phyloP scores from a whole-genome alignment of 768 basidiomycete species.

The Amanita pseudoporphyria region DNA sequence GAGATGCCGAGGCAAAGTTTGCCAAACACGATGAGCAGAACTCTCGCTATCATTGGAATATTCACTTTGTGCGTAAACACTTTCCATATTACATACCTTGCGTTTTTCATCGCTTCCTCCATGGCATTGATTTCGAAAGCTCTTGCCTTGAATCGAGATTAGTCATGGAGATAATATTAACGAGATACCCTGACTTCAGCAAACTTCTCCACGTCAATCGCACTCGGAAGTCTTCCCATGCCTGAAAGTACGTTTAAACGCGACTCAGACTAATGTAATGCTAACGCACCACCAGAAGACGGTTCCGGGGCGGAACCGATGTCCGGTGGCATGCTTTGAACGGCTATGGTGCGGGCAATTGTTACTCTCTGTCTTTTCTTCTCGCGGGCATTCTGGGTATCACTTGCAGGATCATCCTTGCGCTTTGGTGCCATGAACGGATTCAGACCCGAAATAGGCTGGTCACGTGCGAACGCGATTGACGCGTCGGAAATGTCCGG shows the following conservation, averaged over 20 bases:
- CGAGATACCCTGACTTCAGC: conserved; percentile 45
- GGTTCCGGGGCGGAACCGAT: background rate
- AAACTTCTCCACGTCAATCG: conserved; percentile 85
- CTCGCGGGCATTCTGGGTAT: conserved; percentile 35
- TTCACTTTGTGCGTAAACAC: background rate
- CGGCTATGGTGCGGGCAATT: conserved; percentile 55
- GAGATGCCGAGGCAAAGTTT: conserved; percentile 85
- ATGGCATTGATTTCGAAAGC: conserved; percentile 88
- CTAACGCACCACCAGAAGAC: background rate
- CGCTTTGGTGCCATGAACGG: conserved; percentile 27
- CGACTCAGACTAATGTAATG: background rate
- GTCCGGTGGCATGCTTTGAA: conserved; percentile 32
- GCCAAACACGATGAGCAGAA: conserved; percentile 81
- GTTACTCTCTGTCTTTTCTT: conserved; percentile 64
- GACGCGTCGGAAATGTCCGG: conserved; percentile 4
- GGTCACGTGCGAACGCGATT: background rate
- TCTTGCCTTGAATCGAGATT: conserved; percentile 46
- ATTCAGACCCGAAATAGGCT: too few species aligned
- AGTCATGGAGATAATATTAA: conserved; percentile 1
- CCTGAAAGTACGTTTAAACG: conserved; percentile 24
- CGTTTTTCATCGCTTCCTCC: conserved; percentile 76
- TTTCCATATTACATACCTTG: conserved; percentile 37
- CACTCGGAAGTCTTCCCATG: conserved; percentile 51
- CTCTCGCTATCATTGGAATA: conserved; percentile 35
- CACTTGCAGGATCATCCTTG: conserved; percentile 19